These are phyloP conservation scores for Ottelia alismoides DNA, from an alignment of 106 monocot genomes.

Conservation along the genomic window DNA sequence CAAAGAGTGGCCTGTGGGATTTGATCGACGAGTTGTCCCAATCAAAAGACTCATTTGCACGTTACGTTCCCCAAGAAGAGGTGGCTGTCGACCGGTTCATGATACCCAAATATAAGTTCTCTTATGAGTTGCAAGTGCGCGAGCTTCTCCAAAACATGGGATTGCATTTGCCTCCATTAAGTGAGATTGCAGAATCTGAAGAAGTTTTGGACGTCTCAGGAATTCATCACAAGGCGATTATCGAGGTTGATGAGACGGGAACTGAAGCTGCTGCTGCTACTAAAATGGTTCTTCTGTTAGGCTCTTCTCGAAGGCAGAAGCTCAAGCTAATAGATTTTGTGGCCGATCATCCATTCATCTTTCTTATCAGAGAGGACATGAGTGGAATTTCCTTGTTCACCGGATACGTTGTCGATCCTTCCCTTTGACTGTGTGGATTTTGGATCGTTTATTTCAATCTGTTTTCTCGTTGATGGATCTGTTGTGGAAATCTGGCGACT, in stretches of 20 bases:
- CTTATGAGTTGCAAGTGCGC: conserved; percentile 61
- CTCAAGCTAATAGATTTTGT: conserved; percentile 45
- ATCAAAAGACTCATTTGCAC: conserved; percentile 29
- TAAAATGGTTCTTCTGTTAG: conserved; percentile 32
- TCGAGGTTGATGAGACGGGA: conserved; percentile 82
- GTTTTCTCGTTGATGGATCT: too few species aligned
- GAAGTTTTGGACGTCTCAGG: conserved; percentile 24
- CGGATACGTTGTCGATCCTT: conserved; percentile 11
- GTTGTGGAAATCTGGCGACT: too few species aligned
- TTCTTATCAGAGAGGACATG: conserved; percentile 43
- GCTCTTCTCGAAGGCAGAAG: conserved; percentile 2
- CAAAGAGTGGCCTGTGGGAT: conserved; percentile 30
- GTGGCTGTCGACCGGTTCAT: conserved; percentile 35
- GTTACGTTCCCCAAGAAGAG: conserved; percentile 25
- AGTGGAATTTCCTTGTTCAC: conserved; percentile 10
- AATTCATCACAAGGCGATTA: conserved; percentile 57
- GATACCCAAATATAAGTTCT: conserved; percentile 65
- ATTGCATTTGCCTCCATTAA: conserved; percentile 34
- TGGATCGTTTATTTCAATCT: too few species aligned
- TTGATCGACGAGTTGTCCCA: conserved; percentile 42
- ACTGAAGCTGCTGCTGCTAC: conserved; percentile 67
- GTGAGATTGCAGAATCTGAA: conserved; percentile 33
- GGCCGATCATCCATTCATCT: conserved; percentile 57
- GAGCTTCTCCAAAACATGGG: conserved; percentile 34
- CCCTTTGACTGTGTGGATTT: too few species aligned